phyloP scores from a whole-genome alignment of 1,284 basidiomycete genomes.

The Mycena sp. region DNA sequence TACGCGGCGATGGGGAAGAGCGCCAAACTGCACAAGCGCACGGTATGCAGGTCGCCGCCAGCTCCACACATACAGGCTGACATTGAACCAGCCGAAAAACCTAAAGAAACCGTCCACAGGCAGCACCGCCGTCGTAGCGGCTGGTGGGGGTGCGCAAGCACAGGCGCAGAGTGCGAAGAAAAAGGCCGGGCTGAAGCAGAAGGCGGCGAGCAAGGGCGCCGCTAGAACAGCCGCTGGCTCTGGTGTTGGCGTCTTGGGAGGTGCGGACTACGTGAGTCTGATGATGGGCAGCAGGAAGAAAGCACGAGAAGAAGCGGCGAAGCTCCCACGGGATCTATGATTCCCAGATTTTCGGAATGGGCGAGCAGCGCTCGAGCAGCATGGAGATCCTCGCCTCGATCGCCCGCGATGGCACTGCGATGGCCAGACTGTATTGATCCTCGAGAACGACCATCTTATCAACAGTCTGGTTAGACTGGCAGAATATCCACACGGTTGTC shows the following conservation, averaged over 20 bases:
- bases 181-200: slow-evolving; percentile 53
- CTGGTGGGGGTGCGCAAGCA: slow-evolving; percentile 13
- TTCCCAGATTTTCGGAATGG: too few relatives aligned
- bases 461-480: too few relatives aligned
- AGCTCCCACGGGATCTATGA: slow-evolving; percentile 49
- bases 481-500: too few relatives aligned
- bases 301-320: slow-evolving; percentile 69
- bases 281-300: slow-evolving; percentile 75
- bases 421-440: too few relatives aligned
- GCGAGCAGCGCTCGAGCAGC: too few relatives aligned
- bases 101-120: slow-evolving; percentile 27
- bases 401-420: too few relatives aligned
- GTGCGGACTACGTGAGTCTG: slow-evolving; percentile 77
- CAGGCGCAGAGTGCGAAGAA: slow-evolving; percentile 38
- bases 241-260: slow-evolving; percentile 71
- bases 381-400: too few relatives aligned
- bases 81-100: slow-evolving; percentile 23
- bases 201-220: slow-evolving; percentile 56
- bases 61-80: slow-evolving; percentile 46
- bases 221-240: slow-evolving; percentile 41
- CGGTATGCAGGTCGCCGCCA: slow-evolving; percentile 45
- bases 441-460: too few relatives aligned
- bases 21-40: slow-evolving; percentile 58
- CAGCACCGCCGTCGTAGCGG: background rate
- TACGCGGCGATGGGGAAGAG: slow-evolving; percentile 55